Evolutionary conservation across 2,329 filamentous ascomycete genomes (phyloP).

Genomic region (Epichloe uncinata): DNA sequence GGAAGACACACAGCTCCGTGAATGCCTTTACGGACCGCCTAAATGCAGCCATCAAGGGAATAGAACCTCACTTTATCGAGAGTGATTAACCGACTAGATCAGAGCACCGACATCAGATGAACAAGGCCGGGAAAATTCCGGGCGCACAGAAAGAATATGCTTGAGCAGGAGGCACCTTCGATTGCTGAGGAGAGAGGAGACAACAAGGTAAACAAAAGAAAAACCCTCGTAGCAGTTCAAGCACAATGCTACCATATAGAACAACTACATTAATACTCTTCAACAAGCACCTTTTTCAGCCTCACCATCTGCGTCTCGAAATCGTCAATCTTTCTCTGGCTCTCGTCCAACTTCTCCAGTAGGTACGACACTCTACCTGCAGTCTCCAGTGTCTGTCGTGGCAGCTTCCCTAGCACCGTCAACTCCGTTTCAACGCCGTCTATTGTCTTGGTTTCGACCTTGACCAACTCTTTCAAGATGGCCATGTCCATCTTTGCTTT

Average conservation of each 20-base stretch:
- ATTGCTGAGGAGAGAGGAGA: too few species aligned
- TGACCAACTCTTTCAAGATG: constrained; percentile 53
- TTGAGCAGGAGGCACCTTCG: too few species aligned
- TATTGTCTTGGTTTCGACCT: constrained; percentile 60
- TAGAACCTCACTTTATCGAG: too few species aligned
- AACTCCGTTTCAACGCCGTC: constrained; percentile 72
- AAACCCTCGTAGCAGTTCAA: background rate
- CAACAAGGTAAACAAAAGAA: too few species aligned
- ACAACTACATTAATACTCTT: constrained; percentile 24
- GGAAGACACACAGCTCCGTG: too few species aligned
- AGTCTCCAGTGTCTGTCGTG: constrained; percentile 56
- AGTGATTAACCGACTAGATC: too few species aligned
- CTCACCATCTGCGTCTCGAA: constrained; percentile 59
- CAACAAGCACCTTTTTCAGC: constrained; percentile 52
- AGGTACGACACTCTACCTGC: constrained; percentile 56
- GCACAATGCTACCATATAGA: background rate
- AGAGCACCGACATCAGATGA: too few species aligned
- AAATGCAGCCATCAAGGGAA: too few species aligned
- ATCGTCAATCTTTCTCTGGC: constrained; percentile 59
- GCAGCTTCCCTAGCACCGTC: constrained; percentile 50
- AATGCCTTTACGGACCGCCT: too few species aligned
- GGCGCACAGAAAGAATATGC: too few species aligned
- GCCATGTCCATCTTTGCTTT: constrained; percentile 60
- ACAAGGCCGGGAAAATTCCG: too few species aligned
- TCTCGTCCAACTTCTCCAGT: constrained; percentile 55